A percentile compares a stretch with the other conserved stretches of the same genome.
Conservation (phyloP, 805 yeast genomes). For the Hanseniaspora valbyensis region DNA sequence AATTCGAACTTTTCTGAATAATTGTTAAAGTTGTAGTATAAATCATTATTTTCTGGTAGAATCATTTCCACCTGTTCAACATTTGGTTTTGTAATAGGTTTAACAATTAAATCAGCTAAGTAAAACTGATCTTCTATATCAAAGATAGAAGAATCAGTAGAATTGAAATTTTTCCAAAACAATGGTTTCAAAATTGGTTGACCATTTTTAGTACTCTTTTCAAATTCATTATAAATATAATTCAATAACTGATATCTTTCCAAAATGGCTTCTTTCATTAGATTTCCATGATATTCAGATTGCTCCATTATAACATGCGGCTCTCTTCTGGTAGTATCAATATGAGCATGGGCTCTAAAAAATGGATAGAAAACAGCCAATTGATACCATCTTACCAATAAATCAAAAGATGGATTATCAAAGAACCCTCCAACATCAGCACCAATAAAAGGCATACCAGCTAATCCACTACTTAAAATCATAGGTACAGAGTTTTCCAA, state of each 20-base stretch:
- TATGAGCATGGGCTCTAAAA: slow-evolving; percentile 93
- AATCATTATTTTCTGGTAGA: slow-evolving; percentile 36
- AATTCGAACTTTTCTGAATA: slow-evolving; percentile 33
- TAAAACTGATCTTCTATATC: slow-evolving; percentile 74
- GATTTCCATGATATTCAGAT: slow-evolving; percentile 50
- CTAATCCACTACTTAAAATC: slow-evolving; percentile 69
- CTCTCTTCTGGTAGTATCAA: slow-evolving; percentile 83
- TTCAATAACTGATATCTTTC: slow-evolving; percentile 73
- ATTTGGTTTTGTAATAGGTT: slow-evolving; percentile 61
- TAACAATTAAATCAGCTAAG: slow-evolving; percentile 67
- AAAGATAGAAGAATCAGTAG: slow-evolving; percentile 33
- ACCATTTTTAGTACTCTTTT: slow-evolving; percentile 49
- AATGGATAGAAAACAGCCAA: slow-evolving; percentile 94
- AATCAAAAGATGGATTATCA: slow-evolving; percentile 73
- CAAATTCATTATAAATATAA: slow-evolving; percentile 66
- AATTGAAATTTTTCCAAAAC: slow-evolving; percentile 44
- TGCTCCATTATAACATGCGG: slow-evolving; percentile 63
- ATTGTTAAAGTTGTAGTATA: slow-evolving; percentile 46
- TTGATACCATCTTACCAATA: slow-evolving; percentile 89
- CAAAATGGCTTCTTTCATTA: slow-evolving; percentile 58
- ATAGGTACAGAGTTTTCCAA: slow-evolving; percentile 72
- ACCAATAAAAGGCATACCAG: slow-evolving; percentile 86
- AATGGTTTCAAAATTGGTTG: slow-evolving; percentile 62
- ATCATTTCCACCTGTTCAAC: slow-evolving; percentile 30
- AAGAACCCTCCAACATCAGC: slow-evolving; percentile 97